These are phyloP conservation scores for Pterocarpus macrocarpus DNA, from an alignment of 306 rosid species.

Conservation along the genomic window DNA sequence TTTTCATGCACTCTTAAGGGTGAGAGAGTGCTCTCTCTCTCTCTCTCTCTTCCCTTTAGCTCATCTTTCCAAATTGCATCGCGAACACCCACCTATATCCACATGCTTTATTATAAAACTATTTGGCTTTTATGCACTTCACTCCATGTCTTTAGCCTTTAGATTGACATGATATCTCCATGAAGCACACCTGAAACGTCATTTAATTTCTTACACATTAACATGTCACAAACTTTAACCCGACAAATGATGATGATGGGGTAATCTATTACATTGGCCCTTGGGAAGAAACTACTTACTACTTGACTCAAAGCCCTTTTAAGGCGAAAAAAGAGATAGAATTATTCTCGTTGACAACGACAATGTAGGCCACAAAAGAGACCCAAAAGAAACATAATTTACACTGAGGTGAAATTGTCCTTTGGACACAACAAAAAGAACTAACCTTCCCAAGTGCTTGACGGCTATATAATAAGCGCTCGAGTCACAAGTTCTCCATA, in stretches of 20 bases:
- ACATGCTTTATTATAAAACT: too few species aligned
- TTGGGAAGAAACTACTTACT: slow-evolving; percentile 36
- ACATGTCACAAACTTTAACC: slow-evolving; percentile 41
- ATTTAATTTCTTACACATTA: background rate
- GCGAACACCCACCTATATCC: too few species aligned
- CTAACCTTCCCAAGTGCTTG: slow-evolving; percentile 33
- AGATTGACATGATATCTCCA: background rate
- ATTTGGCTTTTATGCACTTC: too few species aligned
- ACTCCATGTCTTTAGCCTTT: background rate
- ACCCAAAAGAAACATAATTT: slow-evolving; percentile 61
- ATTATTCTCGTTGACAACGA: slow-evolving; percentile 64
- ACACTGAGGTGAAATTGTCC: slow-evolving; percentile 52
- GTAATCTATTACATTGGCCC: slow-evolving; percentile 55
- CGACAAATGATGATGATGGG: slow-evolving; percentile 59
- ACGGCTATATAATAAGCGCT: slow-evolving; percentile 71
- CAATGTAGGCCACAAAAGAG: slow-evolving; percentile 80
- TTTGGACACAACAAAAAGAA: slow-evolving; percentile 54
- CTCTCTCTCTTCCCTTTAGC: too few species aligned
- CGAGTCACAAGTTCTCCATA: slow-evolving; percentile 49
- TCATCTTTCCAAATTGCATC: too few species aligned
- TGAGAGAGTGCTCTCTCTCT: too few species aligned
- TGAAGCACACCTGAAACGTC: background rate
- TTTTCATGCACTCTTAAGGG: too few species aligned
- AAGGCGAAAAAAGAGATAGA: slow-evolving; percentile 57
- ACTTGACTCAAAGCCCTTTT: slow-evolving; percentile 47